These are phyloP conservation scores for Eucommia ulmoides DNA, from an alignment of 257 asterid genomes.

Conservation along the genomic window DNA sequence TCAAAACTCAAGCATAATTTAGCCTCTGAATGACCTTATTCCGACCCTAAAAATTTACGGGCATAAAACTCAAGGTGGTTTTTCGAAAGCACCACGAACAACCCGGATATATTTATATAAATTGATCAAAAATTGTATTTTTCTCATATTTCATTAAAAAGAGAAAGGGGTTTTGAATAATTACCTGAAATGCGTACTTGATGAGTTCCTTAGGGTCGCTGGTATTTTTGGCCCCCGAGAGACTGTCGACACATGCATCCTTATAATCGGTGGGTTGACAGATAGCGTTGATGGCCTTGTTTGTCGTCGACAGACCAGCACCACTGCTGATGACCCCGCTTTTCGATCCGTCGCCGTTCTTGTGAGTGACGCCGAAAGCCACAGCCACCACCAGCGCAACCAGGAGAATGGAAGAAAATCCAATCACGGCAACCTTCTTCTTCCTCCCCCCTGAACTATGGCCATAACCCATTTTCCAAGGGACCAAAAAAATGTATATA, in stretches of 20 bases:
- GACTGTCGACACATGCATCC: constrained; percentile 32
- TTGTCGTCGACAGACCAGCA: constrained; percentile 14
- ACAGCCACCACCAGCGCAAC: constrained; percentile 47
- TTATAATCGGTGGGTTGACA: constrained; percentile 50
- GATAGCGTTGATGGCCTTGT: constrained; percentile 33
- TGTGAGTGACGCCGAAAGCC: constrained; percentile 10
- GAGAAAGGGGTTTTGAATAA: no score
- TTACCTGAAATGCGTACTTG: constrained; percentile 30
- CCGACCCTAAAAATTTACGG: no score
- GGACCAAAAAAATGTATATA: neutral
- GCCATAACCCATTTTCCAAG: constrained; percentile 25
- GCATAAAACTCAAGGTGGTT: no score
- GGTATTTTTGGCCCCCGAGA: constrained; percentile 27
- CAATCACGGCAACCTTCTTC: constrained; percentile 25
- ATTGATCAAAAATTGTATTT: no score
- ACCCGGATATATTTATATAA: no score
- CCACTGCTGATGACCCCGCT: neutral
- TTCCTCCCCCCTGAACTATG: constrained; percentile 4
- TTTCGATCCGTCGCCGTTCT: constrained; percentile 4
- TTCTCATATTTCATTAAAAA: no score
- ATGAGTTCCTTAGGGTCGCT: constrained; percentile 39
- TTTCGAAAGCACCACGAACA: no score
- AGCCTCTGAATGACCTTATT: no score
- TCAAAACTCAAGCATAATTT: no score
- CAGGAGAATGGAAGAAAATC: constrained; percentile 37